Evolutionary conservation across 148 eudicot genomes (phyloP), one percentile per base, ranked within the genome.

Genomic region (Cornus suecica): DNA sequence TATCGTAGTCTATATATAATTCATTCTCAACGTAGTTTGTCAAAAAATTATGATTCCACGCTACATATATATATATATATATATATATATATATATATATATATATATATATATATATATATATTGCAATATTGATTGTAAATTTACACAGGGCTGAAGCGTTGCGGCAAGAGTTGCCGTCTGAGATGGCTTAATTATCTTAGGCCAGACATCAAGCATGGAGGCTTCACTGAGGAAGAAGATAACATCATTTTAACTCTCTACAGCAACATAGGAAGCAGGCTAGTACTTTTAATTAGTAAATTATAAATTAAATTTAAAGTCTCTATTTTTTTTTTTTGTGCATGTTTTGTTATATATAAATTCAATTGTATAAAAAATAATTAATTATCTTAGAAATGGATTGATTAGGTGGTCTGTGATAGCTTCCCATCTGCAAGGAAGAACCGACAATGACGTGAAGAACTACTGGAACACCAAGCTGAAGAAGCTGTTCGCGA

Each of bases 381-480:
- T 37, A 37, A 37, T 37, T 37, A 37, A 3, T 26, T n/a, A 77
- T 16, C 6, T 28, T 11, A 48, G 3, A 11, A 10, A 32, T 29
- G 54, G 42, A 6, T 37, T 37, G 9, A 32, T 65, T 78, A 85
- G 90, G 83, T 91, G 96, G 96, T 89, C 96, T 11, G 54, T 89
- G 73, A 91, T 91, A 84, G 96, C 96, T 52, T 82, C 92, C 30
- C 81, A 87, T 65, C 82, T 91, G 64, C 86, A 78, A 66, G 96
- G 93, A 82, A 87, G 96, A 79, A 91, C 96, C 70, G 96, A 91
- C 78, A 89, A 91, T 54, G 92, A 89, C 72, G 87, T 91, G 80
- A 91, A 91, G 80, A 91, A 91, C 85, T 84, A 89, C 31, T 91
- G 96, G 96, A 91, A 91, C 82, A 89, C 96, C 24, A 91, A 89